Evolutionary conservation across 495 filamentous ascomycete species (phyloP), one percentile per base, ranked within the genome.

Genomic region (Bacidia gigantensis): DNA sequence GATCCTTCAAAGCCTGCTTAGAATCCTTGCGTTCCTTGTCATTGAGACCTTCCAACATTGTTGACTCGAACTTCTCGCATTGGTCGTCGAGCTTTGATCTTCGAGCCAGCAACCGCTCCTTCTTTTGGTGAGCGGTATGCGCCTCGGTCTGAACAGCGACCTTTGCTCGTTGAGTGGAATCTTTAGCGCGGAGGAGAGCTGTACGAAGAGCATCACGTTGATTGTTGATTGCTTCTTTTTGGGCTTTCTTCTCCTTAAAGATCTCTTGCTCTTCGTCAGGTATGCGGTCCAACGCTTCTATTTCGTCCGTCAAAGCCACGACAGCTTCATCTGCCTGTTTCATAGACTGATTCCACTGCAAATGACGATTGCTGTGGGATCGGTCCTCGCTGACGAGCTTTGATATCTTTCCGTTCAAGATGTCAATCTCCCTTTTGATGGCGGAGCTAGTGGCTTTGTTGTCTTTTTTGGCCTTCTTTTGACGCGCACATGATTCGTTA

Each of bases 321-420:
- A 80, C 75, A 7, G 84, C 78, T 53, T 92, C 84, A 55, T 93
- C 86, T 3, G 89, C 88, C 66, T 93, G 86, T 57, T 79, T 77
- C 65, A 86, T 86, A 52, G 83, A 86, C 47, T 83, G 82, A 62
- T 83, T 84, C 59, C 85, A 78, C 55, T 84, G 81, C 50, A 84
- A 73, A 32, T 84, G 76, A 57, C 88, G 86, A 60, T 89, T 86
- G 52, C 82, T 80, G 58, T 86, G 79, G 55, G 82, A 77, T 59
- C 92, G 89, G 61, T 96, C 89, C 58, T 82, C 82, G 46, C 81
- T 82, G 55, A 85, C 84, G 46, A 86, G 80, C 35, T 81, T 82
- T 58, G 74, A 76, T 55, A 83, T 83, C 29, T 76, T 73, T n/a
- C 64, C 65, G 41, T 73, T 79, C 48, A 83, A 79, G 49, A 79